Base-by-base conservation (phyloP, 164 flowering plant species). In the Kalanchoe fedtschenkoi region DNA sequence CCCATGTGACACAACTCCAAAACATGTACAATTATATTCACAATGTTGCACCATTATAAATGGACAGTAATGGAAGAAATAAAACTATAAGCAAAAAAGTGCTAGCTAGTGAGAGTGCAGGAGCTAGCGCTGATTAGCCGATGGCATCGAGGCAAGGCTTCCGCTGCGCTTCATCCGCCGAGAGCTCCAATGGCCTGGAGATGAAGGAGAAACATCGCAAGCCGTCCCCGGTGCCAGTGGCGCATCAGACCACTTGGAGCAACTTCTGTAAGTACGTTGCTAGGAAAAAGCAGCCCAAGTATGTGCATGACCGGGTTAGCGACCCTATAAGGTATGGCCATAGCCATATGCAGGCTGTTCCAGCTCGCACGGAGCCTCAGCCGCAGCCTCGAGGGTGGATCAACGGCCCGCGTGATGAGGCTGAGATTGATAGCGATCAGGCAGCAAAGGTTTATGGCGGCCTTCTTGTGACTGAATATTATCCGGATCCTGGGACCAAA, bases 101-200 rank as follows among this genome's bases (percentile, higher is more conserved):
- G 55, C 28, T 44, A 17, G 3, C 10, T 22, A 6, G 28, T 47
- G 10, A 10, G 6, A 3, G 17, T 3, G 24, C 11, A 21, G 21
- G 55, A 5, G 55, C 6, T 6, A 22, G 14, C n/a, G n/a, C n/a
- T n/a, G n/a, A n/a, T n/a, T 47, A 47, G 21, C 29, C 0, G 1
- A 47, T 47, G 55, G 55, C 55, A 1, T 47, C 29, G 55, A 47
- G 14, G 28, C 55, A 47, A 47, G 55, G 55, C 14, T 47, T 47
- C 24, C 29, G 30, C 14, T 47, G 10, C 55, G 24, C 24, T 24
- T 22, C 29, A 24, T 47, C 55, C 21, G 21, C 55, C 24, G 55
- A 47, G 22, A 47, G 30, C 55, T 24, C 21, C 30, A 28, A 8
- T 3, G 24, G 29, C 30, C 24, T 47, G 55, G 55, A 47, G 28